Percentiles rank a stretch among this genome's conserved stretches.
phyloP scores from a whole-genome alignment of 2,329 filamentous ascomycete genomes.

The Cladorrhinum sp. region DNA sequence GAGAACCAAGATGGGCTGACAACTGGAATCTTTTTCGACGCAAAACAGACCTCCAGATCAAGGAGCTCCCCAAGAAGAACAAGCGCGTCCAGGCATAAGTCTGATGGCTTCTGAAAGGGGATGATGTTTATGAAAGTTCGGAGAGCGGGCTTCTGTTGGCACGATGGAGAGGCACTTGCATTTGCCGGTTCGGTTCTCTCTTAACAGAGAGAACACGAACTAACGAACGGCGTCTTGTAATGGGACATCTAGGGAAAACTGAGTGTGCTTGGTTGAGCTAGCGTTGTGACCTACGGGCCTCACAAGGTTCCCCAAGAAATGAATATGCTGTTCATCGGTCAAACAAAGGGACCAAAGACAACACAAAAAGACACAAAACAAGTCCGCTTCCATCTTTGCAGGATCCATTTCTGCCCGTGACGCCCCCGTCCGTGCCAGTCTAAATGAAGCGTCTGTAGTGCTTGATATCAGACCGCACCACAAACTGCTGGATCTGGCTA shows the following conservation, averaged over 20 bases:
- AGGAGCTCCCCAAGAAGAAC: conserved; percentile 50
- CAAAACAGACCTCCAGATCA: conserved; percentile 47
- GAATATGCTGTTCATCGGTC: conserved; percentile 24
- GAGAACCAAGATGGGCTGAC: conserved; percentile 16
- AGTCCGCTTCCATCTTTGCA: conserved; percentile 6
- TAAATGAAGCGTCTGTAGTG: conserved; percentile 35
- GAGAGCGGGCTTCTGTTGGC: conserved; percentile 26
- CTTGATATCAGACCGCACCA: conserved; percentile 28
- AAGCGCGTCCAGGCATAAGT: conserved; percentile 24
- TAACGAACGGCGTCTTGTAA: conserved; percentile 50
- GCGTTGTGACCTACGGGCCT: conserved; percentile 31
- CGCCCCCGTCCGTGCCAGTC: background rate
- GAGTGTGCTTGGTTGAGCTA: conserved; percentile 24
- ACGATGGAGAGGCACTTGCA: conserved; percentile 25
- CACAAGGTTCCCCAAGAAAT: conserved; percentile 26
- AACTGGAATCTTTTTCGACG: conserved; percentile 20
- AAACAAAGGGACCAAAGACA: conserved; percentile 12
- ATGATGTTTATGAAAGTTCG: conserved; percentile 1
- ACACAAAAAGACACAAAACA: background rate
- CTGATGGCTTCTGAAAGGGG: conserved; percentile 7
- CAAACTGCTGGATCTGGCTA: conserved; percentile 23
- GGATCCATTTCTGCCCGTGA: background rate
- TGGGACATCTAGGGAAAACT: conserved; percentile 44
- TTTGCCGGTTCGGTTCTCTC: conserved; percentile 31
- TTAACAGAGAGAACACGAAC: conserved; percentile 19